Evolutionary conservation across 768 basidiomycete species (phyloP), one percentile per base, ranked within the genome.

Genomic region (Xerocomellus amylosporus): DNA sequence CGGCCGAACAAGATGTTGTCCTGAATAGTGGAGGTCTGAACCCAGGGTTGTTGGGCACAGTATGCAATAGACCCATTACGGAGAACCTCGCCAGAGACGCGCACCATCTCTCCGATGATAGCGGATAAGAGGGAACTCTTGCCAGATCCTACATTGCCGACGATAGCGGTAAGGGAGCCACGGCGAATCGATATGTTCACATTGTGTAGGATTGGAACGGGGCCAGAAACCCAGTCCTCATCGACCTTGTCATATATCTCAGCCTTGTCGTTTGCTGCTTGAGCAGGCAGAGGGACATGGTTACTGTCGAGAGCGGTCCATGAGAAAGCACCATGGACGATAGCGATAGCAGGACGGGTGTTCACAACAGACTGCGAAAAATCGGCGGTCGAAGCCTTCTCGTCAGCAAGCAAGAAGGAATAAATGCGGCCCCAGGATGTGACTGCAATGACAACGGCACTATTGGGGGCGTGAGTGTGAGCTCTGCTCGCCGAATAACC

Each of bases 11-110:
- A 47, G 40, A 70, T 63, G 45, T 69, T 70, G 28, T 71, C 68
- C 49, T 70, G 68, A 33, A 69, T 69, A 13, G 64, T 66, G 47
- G 61, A 47, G 9, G 64, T 64, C 54, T 69, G 69, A 50, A 69
- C 49, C 68, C 68, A 70, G 17, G 68, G 64, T 49, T 71, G 67
- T 55, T 70, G 68, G 20, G 69, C 69, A 44, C 67, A 71, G 55
- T 70, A 70, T 26, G 66, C 69, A 47, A 70, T 55, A 10, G 68
- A 64, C 12, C 68, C 68, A 10, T 61, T 49, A 24, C 56, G 58
- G 40, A 40, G n/a, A 44, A 65, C 55, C 34, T 70, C 53, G 44
- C 67, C 68, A 41, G 63, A 67, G 30, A 65, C 51, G 42, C 59
- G 58, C 20, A 60, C 30, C 67, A 69, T 70, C 55, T 69, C 67